Base-by-base conservation (phyloP, 805 yeast species). In the Ogataea parapolymorpha region DNA sequence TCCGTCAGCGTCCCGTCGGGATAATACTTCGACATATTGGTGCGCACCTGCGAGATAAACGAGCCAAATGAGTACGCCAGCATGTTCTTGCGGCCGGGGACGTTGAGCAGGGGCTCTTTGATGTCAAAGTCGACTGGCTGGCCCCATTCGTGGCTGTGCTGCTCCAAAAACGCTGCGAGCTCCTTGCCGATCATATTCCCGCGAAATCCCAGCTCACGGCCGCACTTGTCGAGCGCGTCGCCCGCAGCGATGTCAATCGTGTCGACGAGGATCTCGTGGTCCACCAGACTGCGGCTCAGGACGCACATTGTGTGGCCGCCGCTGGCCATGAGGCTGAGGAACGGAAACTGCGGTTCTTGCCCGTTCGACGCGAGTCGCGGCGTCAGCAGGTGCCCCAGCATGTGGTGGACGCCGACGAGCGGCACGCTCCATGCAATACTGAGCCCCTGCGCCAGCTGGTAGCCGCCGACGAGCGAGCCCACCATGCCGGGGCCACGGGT, bases 401-500 rank as follows among this genome's bases (percentile, higher is more conserved):
- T 91, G 56, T 93, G 99, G 59, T 93, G 95, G 0, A 91, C 96
- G 0, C 97, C 98, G 2, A 93, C 68, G 14, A 87, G 55, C 0
- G 96, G 97, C 6, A 68, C 74, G 11, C 74, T 61, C 83, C 88
- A 84, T 0, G 90, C 97, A 0, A 84, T 65, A 1, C 89, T 67
- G 10, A 93, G 66, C 0, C 98, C 99, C 53, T 87, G 84, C 0
- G 95, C 95, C 29, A 87, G 63, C 54, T 85, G 93, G 17, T 85
- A 68, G 1, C 97, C 95, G 0, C 87, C 82, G 8, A 87, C 74
- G 11, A 93, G 67, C 0, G 95, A 83, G 0, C 97, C 96, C 7
- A 80, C 76, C 96, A 93, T 88, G 0, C 99, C 99, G 0, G 99
- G 99, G 0, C 99, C 99, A 50, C 95, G 67, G 0, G 99, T 93